phyloP scores from a whole-genome alignment of 2,329 filamentous ascomycete species.

The Fusarium dimerum region DNA sequence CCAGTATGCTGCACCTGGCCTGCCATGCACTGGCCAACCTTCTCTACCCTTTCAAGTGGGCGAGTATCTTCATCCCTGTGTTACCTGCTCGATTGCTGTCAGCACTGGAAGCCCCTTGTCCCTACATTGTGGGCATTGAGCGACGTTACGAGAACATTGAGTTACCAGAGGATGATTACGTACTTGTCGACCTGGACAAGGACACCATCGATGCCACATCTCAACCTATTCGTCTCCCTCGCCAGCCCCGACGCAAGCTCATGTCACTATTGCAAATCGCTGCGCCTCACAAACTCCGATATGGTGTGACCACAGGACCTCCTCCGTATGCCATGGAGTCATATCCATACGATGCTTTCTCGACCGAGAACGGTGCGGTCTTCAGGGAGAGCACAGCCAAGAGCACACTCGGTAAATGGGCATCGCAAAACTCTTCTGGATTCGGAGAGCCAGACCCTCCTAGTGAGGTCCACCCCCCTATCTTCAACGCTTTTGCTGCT shows the following conservation, averaged over 20 bases:
- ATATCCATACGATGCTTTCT: constrained; percentile 87
- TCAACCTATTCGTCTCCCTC: constrained; percentile 75
- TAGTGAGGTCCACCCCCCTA: constrained; percentile 57
- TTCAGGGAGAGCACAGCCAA: constrained; percentile 72
- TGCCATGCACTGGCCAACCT: constrained; percentile 84
- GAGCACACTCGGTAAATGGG: constrained; percentile 80
- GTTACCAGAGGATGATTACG: constrained; percentile 92
- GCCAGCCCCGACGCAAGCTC: constrained; percentile 88
- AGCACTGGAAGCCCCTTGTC: constrained; percentile 90
- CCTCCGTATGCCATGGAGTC: constrained; percentile 92
- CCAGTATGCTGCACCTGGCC: constrained; percentile 92
- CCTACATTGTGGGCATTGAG: constrained; percentile 96
- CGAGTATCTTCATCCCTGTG: constrained; percentile 90
- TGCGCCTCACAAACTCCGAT: constrained; percentile 85
- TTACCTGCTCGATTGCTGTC: constrained; percentile 85
- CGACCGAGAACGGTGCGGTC: constrained; percentile 79
- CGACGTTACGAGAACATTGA: constrained; percentile 83
- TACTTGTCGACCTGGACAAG: constrained; percentile 89
- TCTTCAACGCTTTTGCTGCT: constrained; percentile 91
- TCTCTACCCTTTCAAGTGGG: constrained; percentile 89
- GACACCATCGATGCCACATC: constrained; percentile 85
- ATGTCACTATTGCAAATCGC: constrained; percentile 84
- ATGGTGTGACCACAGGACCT: constrained; percentile 82
- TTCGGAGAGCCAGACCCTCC: constrained; percentile 70
- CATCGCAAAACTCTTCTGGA: constrained; percentile 83